A percentile compares a stretch with the other conserved stretches of the same genome.
phyloP scores from a whole-genome alignment of 2,329 filamentous ascomycete species.

The Pseudocercospora vitis region DNA sequence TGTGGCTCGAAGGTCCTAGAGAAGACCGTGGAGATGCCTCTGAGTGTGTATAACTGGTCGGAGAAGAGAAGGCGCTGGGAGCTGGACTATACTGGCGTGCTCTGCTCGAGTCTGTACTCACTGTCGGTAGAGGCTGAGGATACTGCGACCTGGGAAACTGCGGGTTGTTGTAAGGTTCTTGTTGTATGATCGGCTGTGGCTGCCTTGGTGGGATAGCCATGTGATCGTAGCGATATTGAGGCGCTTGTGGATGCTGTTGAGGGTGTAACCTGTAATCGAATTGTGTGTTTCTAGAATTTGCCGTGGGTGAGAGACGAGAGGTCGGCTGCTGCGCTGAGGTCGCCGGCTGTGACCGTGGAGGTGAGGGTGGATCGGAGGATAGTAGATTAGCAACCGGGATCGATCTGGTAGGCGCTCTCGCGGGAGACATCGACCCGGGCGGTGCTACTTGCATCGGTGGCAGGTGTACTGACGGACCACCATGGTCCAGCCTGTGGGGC shows the following conservation, averaged over 20 bases:
- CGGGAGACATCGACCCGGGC: constrained; percentile 32
- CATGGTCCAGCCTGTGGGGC: constrained; percentile 15
- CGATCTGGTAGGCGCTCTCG: constrained; percentile 20
- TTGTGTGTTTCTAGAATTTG: constrained; percentile 13
- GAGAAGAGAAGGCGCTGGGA: constrained; percentile 26
- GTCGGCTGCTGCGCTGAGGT: constrained; percentile 24
- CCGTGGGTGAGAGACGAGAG: constrained; percentile 27
- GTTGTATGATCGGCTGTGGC: constrained; percentile 12
- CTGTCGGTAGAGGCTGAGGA: constrained; percentile 13
- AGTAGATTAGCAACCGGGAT: constrained; percentile 32
- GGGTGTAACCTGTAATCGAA: constrained; percentile 27
- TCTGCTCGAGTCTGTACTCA: constrained; percentile 7
- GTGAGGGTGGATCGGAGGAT: constrained; percentile 35
- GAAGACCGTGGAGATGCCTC: constrained; percentile 31
- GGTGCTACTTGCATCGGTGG: constrained; percentile 44
- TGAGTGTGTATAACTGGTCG: constrained; percentile 28
- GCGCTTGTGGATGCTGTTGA: constrained; percentile 27
- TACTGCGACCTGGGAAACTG: constrained; percentile 18
- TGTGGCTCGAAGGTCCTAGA: constrained; percentile 15
- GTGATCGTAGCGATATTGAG: constrained; percentile 25
- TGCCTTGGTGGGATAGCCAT: constrained; percentile 17
- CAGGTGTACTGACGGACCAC: constrained; percentile 29
- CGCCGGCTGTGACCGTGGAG: constrained; percentile 23
- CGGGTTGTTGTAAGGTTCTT: constrained; percentile 11
- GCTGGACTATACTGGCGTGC: constrained; percentile 22